Percentiles rank a stretch among this genome's conserved stretches.
phyloP scores from a whole-genome alignment of 140 eudicot genomes.

The Cichorium intybus region DNA sequence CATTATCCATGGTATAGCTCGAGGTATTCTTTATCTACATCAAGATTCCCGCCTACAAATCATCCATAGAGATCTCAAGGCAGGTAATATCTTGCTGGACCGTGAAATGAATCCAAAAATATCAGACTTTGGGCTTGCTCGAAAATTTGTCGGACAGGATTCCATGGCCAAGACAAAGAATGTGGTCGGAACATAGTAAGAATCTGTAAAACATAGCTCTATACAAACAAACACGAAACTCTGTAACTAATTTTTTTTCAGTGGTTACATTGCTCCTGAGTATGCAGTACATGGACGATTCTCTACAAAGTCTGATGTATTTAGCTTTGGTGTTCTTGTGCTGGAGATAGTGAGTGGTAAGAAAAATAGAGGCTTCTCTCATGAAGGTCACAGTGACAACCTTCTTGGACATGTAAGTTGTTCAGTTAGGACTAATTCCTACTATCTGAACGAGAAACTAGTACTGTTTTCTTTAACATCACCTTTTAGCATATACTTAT shows the following conservation, averaged over 20 bases:
- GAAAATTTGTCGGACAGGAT: background rate
- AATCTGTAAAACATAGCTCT: too few relatives aligned
- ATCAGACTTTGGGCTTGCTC: background rate
- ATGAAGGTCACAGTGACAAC: too few relatives aligned
- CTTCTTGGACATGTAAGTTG: background rate
- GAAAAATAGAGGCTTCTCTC: too few relatives aligned
- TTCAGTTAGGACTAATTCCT: background rate
- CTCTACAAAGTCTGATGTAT: background rate
- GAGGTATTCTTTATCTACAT: background rate
- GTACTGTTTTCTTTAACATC: background rate
- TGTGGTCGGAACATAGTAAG: background rate
- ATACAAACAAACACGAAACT: background rate
- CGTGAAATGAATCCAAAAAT: background rate
- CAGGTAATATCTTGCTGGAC: too few relatives aligned
- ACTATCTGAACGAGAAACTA: background rate
- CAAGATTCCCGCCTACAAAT: too few relatives aligned
- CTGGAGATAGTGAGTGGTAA: too few relatives aligned
- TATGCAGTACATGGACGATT: background rate
- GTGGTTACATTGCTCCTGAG: background rate
- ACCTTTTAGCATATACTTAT: too few relatives aligned
- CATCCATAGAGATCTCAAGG: too few relatives aligned
- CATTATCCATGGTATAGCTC: background rate
- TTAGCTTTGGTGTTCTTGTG: background rate
- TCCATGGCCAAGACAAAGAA: background rate
- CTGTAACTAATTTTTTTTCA: background rate